Percentiles rank a stretch among this genome's conserved stretches.
Evolutionary conservation across 2,329 filamentous ascomycete species (phyloP).

Genomic region (Epichloe typhina): DNA sequence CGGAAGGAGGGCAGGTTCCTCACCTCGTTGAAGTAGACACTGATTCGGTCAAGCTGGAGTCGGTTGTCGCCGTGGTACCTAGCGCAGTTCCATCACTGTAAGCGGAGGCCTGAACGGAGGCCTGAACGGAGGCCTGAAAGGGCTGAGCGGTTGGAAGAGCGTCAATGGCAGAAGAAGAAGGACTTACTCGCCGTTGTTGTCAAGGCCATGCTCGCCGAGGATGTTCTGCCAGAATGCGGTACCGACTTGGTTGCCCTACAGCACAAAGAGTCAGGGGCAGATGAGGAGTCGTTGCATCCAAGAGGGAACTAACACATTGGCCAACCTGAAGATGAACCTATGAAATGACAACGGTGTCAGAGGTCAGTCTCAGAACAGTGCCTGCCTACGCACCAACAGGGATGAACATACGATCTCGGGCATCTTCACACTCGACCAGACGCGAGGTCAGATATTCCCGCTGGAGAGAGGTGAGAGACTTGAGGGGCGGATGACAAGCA

Average conservation of each 20-base stretch:
- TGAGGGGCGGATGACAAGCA: background rate
- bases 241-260: slow-evolving; percentile 98
- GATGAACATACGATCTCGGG: slow-evolving; percentile 6
- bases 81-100: background rate
- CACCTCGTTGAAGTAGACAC: slow-evolving; percentile 89
- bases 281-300: background rate
- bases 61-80: slow-evolving; percentile 92
- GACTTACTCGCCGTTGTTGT: slow-evolving; percentile 65
- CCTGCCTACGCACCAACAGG: background rate
- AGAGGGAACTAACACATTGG: slow-evolving; percentile 64
- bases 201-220: slow-evolving; percentile 87
- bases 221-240: slow-evolving; percentile 97
- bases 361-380: slow-evolving; percentile 10
- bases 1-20: slow-evolving; percentile 8
- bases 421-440: slow-evolving; percentile 3
- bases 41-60: slow-evolving; percentile 99
- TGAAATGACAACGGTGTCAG: slow-evolving; percentile 37
- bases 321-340: slow-evolving; percentile 99
- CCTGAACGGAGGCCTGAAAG: background rate
- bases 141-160: background rate
- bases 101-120: background rate
- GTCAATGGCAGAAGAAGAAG: too few species aligned
- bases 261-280: slow-evolving; percentile 14
- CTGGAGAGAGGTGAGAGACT: background rate
- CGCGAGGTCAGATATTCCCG: background rate